Conservation (phyloP, 2,329 filamentous ascomycete genomes). For the Leptoxyphium fumago region DNA sequence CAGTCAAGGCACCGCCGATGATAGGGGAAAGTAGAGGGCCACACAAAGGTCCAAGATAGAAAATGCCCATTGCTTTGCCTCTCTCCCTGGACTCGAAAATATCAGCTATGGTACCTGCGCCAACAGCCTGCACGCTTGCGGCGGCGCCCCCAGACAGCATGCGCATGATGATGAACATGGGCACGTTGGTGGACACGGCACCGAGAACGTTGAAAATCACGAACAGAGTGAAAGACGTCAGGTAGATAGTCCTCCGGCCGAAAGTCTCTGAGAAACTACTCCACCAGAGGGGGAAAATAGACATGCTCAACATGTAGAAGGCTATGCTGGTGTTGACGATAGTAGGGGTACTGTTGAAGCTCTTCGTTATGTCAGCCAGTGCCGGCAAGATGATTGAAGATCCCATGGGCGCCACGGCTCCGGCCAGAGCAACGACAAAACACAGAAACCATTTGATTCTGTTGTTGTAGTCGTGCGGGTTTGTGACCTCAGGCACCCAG, state of each 20-base stretch:
- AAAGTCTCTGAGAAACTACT: slow-evolving; percentile 59
- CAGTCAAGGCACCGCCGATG: slow-evolving; percentile 56
- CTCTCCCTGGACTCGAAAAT: slow-evolving; percentile 61
- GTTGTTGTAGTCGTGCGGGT: slow-evolving; percentile 57
- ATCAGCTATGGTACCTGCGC: slow-evolving; percentile 70
- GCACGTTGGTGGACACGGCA: slow-evolving; percentile 53
- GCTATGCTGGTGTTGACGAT: slow-evolving; percentile 63
- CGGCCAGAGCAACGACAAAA: slow-evolving; percentile 60
- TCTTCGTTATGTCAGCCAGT: slow-evolving; percentile 46
- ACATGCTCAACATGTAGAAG: slow-evolving; percentile 70
- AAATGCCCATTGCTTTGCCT: slow-evolving; percentile 67
- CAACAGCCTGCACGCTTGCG: slow-evolving; percentile 68
- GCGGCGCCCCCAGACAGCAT: slow-evolving; percentile 61
- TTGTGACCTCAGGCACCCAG: slow-evolving; percentile 63
- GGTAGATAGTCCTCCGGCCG: slow-evolving; percentile 64
- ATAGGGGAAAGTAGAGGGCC: slow-evolving; percentile 65
- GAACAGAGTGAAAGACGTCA: slow-evolving; percentile 60
- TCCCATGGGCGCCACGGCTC: slow-evolving; percentile 65
- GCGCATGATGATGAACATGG: slow-evolving; percentile 65
- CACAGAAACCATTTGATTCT: slow-evolving; percentile 78
- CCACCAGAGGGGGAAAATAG: slow-evolving; percentile 79
- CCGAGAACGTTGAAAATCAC: slow-evolving; percentile 54
- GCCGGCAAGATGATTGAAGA: slow-evolving; percentile 71
- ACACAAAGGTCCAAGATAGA: slow-evolving; percentile 64
- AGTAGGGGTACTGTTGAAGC: slow-evolving; percentile 48